Evolutionary conservation across 495 filamentous ascomycete genomes (phyloP).

Genomic region (Penicillium herquei): DNA sequence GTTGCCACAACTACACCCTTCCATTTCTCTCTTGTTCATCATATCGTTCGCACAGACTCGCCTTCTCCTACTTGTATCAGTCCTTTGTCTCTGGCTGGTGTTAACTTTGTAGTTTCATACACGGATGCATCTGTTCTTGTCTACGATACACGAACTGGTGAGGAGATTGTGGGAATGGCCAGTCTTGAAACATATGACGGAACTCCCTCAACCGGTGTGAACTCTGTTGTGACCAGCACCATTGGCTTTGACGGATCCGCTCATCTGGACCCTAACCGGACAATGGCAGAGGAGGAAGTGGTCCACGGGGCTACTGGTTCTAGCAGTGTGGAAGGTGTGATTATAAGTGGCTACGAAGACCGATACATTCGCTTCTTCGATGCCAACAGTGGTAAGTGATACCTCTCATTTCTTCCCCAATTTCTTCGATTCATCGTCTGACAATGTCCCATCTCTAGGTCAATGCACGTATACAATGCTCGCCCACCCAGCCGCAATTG

Average conservation of each 20-base stretch:
- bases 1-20: constrained; percentile 68
- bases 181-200: constrained; percentile 91
- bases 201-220: constrained; percentile 78
- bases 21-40: constrained; percentile 72
- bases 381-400: constrained; percentile 88
- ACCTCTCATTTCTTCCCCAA: background rate
- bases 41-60: constrained; percentile 68
- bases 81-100: constrained; percentile 78
- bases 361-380: constrained; percentile 95
- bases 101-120: constrained; percentile 91
- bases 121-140: constrained; percentile 85
- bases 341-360: constrained; percentile 96
- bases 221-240: constrained; percentile 86
- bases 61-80: constrained; percentile 90
- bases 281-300: constrained; percentile 63
- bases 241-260: constrained; percentile 70
- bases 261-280: constrained; percentile 61
- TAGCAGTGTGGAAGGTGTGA: constrained; percentile 83
- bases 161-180: constrained; percentile 89
- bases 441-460: constrained; percentile 53
- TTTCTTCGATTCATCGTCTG: constrained; percentile 21
- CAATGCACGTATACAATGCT: constrained; percentile 99
- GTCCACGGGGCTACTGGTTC: constrained; percentile 81
- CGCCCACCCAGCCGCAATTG: constrained; percentile 89
- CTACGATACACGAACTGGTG: constrained; percentile 86